Base-by-base conservation (phyloP, 2,329 filamentous ascomycete genomes). In the Neoscytalidium dimidiatum region DNA sequence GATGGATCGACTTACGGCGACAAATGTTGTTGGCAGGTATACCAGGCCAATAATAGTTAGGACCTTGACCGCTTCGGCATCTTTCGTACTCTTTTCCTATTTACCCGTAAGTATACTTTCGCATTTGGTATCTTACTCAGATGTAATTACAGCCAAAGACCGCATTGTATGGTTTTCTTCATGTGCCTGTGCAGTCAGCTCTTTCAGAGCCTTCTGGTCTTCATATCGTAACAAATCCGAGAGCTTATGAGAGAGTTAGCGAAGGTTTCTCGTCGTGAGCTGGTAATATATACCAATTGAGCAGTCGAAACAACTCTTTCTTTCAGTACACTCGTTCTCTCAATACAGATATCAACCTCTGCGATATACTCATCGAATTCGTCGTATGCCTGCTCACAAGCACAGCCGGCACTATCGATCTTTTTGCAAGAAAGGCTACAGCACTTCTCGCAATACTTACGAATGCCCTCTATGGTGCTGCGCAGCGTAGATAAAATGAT, bases 181-280 rank as follows among this genome's bases (percentile, higher is more conserved):
- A 21, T 51, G 44, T 4, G 58, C 51, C 9, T 62, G 43, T 4
- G 33, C 23, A 11, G 46, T 61, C 2, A 67, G 43, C 14, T 52
- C 46, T 41, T 62, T 64, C 44, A 67, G 35, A 1, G 60, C 61
- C 33, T 29, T 38, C 17, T 61, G 60, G 9, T 67, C 64, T 23
- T 67, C 66, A 29, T 67, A 67, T 11, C 23, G 48, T 17, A 67
- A 46, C 1, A 67, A 46, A 33, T 66, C 64, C 9, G 66, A 67
- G 9, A 67, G 48, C 66, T 67, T n/a, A n/a, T n/a, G n/a, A n/a
- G n/a, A n/a, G n/a, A n/a, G n/a, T n/a, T n/a, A n/a, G n/a, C n/a
- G n/a, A n/a, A n/a, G n/a, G n/a, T n/a, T n/a, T 14, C 23, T 2
- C 14, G 2, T 26, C 13, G 17, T 28, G n/a, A n/a, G 38, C 64